Conservation (phyloP, 495 filamentous ascomycete species). For the Talaromyces liani region DNA sequence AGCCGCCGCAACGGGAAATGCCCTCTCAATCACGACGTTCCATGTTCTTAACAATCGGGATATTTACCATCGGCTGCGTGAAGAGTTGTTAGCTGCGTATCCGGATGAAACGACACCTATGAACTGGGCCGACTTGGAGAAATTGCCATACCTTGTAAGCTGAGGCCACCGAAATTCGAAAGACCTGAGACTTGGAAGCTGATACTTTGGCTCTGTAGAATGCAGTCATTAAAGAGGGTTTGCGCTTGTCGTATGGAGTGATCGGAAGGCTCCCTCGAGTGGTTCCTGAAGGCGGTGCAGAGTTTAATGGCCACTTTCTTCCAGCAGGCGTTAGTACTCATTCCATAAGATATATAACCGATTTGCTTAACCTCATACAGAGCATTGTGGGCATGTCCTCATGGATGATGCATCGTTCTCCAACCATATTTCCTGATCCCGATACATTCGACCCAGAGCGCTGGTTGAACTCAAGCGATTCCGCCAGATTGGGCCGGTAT, state of each 20-base stretch:
- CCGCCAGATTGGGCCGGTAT: background rate
- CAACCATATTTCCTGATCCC: background rate
- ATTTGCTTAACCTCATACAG: background rate
- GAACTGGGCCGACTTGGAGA: background rate
- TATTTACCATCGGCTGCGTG: background rate
- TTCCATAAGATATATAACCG: background rate
- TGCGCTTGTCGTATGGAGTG: background rate
- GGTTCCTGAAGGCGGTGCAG: background rate
- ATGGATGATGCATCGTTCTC: background rate
- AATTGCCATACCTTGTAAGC: background rate
- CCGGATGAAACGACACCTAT: background rate
- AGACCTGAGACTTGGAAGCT: background rate
- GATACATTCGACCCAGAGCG: background rate
- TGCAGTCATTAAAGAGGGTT: background rate
- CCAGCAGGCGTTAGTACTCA: background rate
- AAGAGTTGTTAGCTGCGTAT: background rate
- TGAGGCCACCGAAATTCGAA: background rate
- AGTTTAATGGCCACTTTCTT: background rate
- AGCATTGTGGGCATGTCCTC: background rate
- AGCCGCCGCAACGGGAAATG: background rate
- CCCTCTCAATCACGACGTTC: background rate
- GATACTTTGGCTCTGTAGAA: background rate
- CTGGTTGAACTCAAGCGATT: background rate
- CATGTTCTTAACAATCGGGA: background rate
- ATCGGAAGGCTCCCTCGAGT: background rate